These are phyloP conservation scores for Xylona heveae DNA, from an alignment of 495 filamentous ascomycete genomes.

Conservation along the genomic window DNA sequence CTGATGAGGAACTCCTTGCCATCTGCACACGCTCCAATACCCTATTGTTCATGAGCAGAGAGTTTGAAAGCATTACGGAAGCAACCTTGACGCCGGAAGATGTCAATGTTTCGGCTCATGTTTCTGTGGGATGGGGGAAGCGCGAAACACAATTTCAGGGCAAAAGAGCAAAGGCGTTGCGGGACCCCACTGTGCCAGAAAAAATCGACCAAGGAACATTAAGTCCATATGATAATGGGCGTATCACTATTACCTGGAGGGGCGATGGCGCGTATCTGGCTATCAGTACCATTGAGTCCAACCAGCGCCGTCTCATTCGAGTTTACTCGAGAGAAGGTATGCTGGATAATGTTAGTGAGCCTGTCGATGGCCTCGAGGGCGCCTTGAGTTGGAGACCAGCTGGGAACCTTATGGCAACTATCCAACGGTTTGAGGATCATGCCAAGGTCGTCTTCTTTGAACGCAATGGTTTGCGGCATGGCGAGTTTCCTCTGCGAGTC, in stretches of 20 bases:
- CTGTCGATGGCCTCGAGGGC: conserved; percentile 72
- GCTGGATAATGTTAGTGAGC: conserved; percentile 80
- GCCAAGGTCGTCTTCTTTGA: conserved; percentile 92
- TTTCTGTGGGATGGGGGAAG: conserved; percentile 97
- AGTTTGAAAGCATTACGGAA: conserved; percentile 64
- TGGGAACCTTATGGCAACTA: conserved; percentile 72
- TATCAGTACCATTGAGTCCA: conserved; percentile 50
- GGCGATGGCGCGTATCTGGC: conserved; percentile 88
- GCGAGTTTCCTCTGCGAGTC: conserved; percentile 61
- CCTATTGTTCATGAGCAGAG: conserved; percentile 77
- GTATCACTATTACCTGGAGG: conserved; percentile 67
- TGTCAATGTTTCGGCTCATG: conserved; percentile 75
- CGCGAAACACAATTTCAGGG: conserved; percentile 95
- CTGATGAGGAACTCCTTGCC: conserved; percentile 77
- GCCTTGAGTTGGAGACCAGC: conserved; percentile 78
- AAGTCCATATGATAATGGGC: conserved; percentile 46
- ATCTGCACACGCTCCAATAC: conserved; percentile 62
- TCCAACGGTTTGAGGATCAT: conserved; percentile 45
- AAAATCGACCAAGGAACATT: conserved; percentile 68
- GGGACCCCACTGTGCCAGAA: conserved; percentile 88
- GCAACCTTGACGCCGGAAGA: conserved; percentile 52
- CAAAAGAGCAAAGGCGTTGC: conserved; percentile 68
- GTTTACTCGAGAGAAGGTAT: conserved; percentile 79
- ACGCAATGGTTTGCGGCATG: conserved; percentile 83
- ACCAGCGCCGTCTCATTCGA: conserved; percentile 51